Percentiles rank a stretch among this genome's conserved stretches.
phyloP scores from a whole-genome alignment of 768 basidiomycete genomes.

The Zangia roseola region DNA sequence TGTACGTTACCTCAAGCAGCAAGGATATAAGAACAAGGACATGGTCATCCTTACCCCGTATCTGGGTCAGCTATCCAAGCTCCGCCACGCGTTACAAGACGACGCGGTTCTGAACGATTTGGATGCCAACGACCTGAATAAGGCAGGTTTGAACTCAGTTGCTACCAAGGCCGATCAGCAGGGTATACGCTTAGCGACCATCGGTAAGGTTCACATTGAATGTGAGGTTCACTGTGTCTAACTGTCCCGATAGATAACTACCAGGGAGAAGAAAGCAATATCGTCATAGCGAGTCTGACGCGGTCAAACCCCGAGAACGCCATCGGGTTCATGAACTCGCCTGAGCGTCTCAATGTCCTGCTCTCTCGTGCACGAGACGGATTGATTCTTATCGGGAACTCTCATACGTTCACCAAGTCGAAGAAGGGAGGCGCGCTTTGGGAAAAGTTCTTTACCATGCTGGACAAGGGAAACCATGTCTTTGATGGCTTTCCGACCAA shows the following conservation, averaged over 20 bases:
- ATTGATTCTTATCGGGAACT: constrained; percentile 66
- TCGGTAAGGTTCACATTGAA: constrained; percentile 43
- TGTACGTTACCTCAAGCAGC: constrained; percentile 62
- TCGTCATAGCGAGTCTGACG: constrained; percentile 61
- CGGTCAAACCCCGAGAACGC: constrained; percentile 54
- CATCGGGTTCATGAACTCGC: constrained; percentile 72
- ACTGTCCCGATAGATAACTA: constrained; percentile 56
- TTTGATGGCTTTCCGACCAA: constrained; percentile 60
- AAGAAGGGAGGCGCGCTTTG: constrained; percentile 54
- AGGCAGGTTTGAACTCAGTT: constrained; percentile 50
- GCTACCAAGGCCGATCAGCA: constrained; percentile 38
- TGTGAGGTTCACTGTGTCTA: background rate
- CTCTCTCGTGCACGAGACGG: constrained; percentile 68
- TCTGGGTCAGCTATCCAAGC: constrained; percentile 57
- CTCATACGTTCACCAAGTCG: constrained; percentile 55
- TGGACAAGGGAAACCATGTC: constrained; percentile 43
- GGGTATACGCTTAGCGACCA: constrained; percentile 59
- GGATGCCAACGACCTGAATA: constrained; percentile 57
- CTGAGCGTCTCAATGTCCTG: constrained; percentile 72
- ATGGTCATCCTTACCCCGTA: constrained; percentile 71
- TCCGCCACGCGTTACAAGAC: constrained; percentile 43
- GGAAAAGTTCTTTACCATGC: constrained; percentile 45
- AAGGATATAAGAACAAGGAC: constrained; percentile 61
- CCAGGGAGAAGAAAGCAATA: constrained; percentile 73
- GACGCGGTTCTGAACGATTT: constrained; percentile 52